Evolutionary conservation across 2,329 filamentous ascomycete species (phyloP), one percentile per base, ranked within the genome.

Genomic region (Apiospora malaysiana): DNA sequence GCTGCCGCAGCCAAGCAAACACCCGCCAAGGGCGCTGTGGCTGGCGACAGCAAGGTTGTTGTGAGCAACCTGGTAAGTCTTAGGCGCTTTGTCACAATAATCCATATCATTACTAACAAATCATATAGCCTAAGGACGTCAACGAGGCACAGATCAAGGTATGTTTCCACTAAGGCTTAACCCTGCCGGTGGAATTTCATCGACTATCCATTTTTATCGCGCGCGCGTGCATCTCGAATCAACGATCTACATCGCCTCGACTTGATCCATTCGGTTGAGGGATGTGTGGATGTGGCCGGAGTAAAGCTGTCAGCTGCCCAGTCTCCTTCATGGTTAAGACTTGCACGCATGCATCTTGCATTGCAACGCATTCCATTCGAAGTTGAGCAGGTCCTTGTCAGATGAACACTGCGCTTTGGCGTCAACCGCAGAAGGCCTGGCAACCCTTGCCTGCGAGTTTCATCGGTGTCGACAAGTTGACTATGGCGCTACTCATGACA

Each of bases 91-190:
- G 3, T 49, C 66, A 65, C 2, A 16, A 16, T 43, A 14, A 49
- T 6, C 43, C 27, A 49, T 40, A 14, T 63, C 23, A 23, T 66
- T 66, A 69, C 74, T 46, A 56, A 51, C 40, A 63, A 21, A 27
- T 4, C 4, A 43, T 16, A 16, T 77, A 98, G 94, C 96, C 96
- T 83, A 91, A 92, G 87, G 96, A 99, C 91, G 94, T 99, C 84
- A 94, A 91, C 85, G 95, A 98, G 89, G 87, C 86, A 86, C 94
- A 97, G 91, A 97, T 99, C 87, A 98, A 99, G 96, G 96, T 99
- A 99, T 97, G 96, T 99, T 94, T 93, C 94, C 91, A 88, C 90
- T 92, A 87, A 92, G 91, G 91, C 89, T 85, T 80, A 83, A 83
- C 85, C 82, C 83, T 80, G 84, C 87, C 90, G 86, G 88, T 88